Evolutionary conservation across 2,329 filamentous ascomycete species (phyloP), one percentile per base, ranked within the genome.

Genomic region (Corniculantispora saksenae): DNA sequence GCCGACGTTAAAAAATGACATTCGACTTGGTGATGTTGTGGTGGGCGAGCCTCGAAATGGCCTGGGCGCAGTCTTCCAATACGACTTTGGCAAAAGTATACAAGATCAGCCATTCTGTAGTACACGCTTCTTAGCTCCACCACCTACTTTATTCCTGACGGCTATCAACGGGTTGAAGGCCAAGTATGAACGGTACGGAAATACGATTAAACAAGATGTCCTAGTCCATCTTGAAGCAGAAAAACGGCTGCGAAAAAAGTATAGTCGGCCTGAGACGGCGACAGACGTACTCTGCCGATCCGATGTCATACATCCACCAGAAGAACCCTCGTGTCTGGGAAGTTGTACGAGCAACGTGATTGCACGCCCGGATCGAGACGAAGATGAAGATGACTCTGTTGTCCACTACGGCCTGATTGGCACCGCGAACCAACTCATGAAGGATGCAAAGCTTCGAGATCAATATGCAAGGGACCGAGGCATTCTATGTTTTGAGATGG

Each of bases 401-500:
- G n/a, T n/a, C n/a, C 38, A 47, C 38, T 12, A 55, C 61, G 15
- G 63, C 56, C 29, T 51, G n/a, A n/a, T 56, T 17, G 56, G 40
- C 56, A 27, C 32, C 32, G 21, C 23, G 27, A 3, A n/a, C n/a
- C n/a, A n/a, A n/a, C n/a, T 65, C 17, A 48, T 65, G 29, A 63
- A 63, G 27, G 21, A 57, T 21, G 35, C 61, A 10, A 2, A 3
- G 15, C 29, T 27, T 35, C 56, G 61, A 23, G 61, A 63, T 21
- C 12, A 45, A 13, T 57, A 56, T 17, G 61, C 61, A 10, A 56
- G 4, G 50, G 55, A 57, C 27, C 55, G 32, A 48, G 40, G 40
- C 19, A 29, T 51, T 2, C 21, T 68, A 2, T 70, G 70, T 17
- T 66, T 74, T 40, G 72, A 73, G 45, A 74, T 73, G 72, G 72